phyloP scores from a whole-genome alignment of 108 stramenopile genomes.

The Epipyxis sp. region DNA sequence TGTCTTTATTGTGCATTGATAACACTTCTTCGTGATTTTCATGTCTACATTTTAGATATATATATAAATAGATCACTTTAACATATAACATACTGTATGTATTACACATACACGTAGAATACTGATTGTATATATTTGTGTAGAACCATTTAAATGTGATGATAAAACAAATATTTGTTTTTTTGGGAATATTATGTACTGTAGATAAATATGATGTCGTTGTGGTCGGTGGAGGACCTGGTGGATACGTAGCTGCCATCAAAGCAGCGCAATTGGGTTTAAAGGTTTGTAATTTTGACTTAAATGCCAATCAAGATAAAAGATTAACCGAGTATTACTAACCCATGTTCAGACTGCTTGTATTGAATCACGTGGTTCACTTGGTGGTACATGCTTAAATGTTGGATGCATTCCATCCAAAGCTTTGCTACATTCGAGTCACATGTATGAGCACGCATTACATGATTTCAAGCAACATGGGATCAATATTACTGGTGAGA shows the following conservation, averaged over 20 bases:
- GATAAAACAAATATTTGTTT: no score
- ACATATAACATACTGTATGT: no score
- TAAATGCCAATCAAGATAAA: neutral
- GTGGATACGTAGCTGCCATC: conserved; percentile 98
- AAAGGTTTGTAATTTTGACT: conserved; percentile 45
- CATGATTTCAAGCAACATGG: conserved; percentile 93
- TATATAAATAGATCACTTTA: no score
- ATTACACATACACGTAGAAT: no score
- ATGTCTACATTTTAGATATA: no score
- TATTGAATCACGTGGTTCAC: conserved; percentile 90
- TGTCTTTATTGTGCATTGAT: no score
- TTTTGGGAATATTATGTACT: neutral
- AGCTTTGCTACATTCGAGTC: conserved; percentile 83
- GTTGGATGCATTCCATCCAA: conserved; percentile 99
- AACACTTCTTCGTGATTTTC: no score
- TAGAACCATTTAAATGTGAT: no score
- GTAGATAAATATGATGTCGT: conserved; percentile 53
- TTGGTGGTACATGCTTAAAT: conserved; percentile 93
- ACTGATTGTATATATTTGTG: no score
- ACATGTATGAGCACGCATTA: conserved; percentile 92
- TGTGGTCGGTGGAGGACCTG: conserved; percentile 90
- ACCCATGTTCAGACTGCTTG: conserved; percentile 70
- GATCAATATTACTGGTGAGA: conserved; percentile 61
- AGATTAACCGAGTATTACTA: neutral
- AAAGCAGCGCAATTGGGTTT: conserved; percentile 95